Evolutionary conservation across 148 eudicot genomes (phyloP), one percentile per base, ranked within the genome.

Genomic region (Polygonum aviculare): DNA sequence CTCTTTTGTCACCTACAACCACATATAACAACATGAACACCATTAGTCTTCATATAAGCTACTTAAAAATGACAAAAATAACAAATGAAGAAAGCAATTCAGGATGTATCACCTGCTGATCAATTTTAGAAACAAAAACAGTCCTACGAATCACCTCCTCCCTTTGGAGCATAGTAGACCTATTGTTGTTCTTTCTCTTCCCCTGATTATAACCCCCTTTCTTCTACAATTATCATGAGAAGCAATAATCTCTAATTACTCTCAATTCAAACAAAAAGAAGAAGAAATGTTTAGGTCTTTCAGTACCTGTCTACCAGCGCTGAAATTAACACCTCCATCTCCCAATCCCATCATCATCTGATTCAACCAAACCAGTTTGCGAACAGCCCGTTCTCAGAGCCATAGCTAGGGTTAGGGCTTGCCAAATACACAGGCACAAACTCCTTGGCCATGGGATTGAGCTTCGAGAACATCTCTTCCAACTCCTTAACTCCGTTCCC

Each of bases 1-100:
- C 83, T 94, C 98, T 84, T 94, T 97, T 49, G 99, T 95, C 70
- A 95, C 97, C 99, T 95, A 39, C n/a, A n/a, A n/a, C n/a, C n/a
- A n/a, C n/a, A n/a, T n/a, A n/a, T 12, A 39, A 40, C 3, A 36
- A 76, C 11, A 38, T 4, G 12, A 33, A 21, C 31, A 40, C 5
- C 33, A 31, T 74, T 19, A 12, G 72, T 38, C 44, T 22, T 59
- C 50, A 4, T 1, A 60, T 54, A 75, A 75, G 12, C 59, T n/a
- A 51, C 54, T 74, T 15, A 41, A 52, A 33, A 75, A 48, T 31
- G 39, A 14, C 39, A 31, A 48, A 7, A 36, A n/a, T 40, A 12
- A 35, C 40, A 44, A 22, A 40, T 10, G n/a, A 39, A n/a, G 4
- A 18, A 18, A n/a, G 2, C 12, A 41, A 18, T 21, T 45, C 3